phyloP scores from a whole-genome alignment of 116 monocot genomes.

The Zostera marina region DNA sequence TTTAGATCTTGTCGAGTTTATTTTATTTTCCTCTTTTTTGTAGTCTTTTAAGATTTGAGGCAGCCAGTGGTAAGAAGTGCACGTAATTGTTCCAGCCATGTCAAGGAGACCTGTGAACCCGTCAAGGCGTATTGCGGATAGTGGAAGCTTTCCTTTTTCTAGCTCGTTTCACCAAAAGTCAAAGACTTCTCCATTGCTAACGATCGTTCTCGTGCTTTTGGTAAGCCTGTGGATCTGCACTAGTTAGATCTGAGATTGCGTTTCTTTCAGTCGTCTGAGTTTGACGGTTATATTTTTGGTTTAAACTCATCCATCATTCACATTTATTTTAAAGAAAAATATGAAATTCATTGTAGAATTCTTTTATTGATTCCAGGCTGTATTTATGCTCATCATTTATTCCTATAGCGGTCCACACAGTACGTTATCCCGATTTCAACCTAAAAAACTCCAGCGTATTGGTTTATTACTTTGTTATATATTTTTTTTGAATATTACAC shows the following conservation, averaged over 20 bases:
- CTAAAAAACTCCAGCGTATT: not conserved
- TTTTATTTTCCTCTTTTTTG: conserved; percentile 6
- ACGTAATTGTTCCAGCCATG: conserved; percentile 11
- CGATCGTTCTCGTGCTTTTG: conserved; percentile 29
- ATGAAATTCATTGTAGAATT: not conserved
- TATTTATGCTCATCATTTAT: conserved; percentile 23
- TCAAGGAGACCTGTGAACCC: conserved; percentile 46
- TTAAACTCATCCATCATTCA: not conserved
- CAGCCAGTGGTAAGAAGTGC: conserved; percentile 6
- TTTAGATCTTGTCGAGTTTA: not conserved
- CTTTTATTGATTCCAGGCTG: conserved; percentile 14
- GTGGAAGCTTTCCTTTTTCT: conserved; percentile 16
- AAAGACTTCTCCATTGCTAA: conserved; percentile 27
- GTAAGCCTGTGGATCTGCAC: conserved; percentile 10
- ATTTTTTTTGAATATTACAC: not conserved
- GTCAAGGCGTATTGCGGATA: conserved; percentile 23
- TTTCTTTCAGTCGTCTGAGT: not conserved
- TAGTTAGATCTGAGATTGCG: conserved; percentile 1
- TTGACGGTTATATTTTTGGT: not conserved
- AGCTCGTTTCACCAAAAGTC: conserved; percentile 28
- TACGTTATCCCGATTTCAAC: not conserved
- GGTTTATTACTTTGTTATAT: not conserved
- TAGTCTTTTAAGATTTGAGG: conserved; percentile 9
- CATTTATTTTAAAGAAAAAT: not conserved
- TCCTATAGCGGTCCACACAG: conserved; percentile 10